Evolutionary conservation across 2,329 filamentous ascomycete genomes (phyloP), one percentile per base, ranked within the genome.

Genomic region (Keithomyces neogunnii): DNA sequence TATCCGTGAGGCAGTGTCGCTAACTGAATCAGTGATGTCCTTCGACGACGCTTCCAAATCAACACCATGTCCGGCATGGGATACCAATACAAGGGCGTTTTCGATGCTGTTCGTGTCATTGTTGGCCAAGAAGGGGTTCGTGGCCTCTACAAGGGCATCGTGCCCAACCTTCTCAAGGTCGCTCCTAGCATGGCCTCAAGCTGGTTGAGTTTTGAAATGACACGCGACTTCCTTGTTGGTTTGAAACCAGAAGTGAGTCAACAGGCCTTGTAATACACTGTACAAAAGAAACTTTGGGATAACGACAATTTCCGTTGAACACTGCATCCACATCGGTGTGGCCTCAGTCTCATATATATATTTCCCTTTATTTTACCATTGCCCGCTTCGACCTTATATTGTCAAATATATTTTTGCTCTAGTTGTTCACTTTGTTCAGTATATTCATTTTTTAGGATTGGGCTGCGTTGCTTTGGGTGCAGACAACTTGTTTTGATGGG

Each of bases 51-150:
- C 48, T 99, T 99, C 68, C 93, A 99, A 66, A 93, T 99, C 73
- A 99, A 99, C 71, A 96, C 93, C 50, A 99, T 99, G 93, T 89
- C 88, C 46, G 93, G 93, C 48, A 92, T 99, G 84, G 93, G 93
- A 48, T 97, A 96, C 70, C 83, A 92, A 66, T 99, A 99, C 73
- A 90, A 88, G 62, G 86, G 85, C 5, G 85, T 99, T 43, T 77
- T 82, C 55, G 89, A 96, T 64, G 93, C 93, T 3, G 74, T 99
- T 56, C 80, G 75, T 48, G 82, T 88, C 48, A 99, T 99, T 61
- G 68, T 96, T 50, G 71, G 79, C 45, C 84, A 95, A 60, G 93
- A 99, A 71, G 93, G 93, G 32, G 39, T 92, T 50, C 77, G 77
- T 53, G 93, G 93, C 48, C 72, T 99, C 43, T 99, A 97, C 76